phyloP scores from a whole-genome alignment of 768 basidiomycete genomes.

The Leccinum boreale region DNA sequence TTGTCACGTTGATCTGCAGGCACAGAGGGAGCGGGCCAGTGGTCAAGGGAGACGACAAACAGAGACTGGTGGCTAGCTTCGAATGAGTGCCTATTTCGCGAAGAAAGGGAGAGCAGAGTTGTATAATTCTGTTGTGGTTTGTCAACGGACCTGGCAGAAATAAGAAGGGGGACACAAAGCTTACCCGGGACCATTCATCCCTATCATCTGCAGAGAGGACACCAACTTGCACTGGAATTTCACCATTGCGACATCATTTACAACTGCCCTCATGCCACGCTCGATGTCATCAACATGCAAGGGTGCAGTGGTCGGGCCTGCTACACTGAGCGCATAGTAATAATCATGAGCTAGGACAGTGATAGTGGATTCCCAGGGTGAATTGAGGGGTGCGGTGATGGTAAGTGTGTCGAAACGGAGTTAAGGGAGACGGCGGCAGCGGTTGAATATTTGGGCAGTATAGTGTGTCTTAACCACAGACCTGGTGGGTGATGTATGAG shows the following conservation, averaged over 20 bases:
- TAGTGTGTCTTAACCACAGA: slow-evolving; percentile 61
- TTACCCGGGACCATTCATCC: slow-evolving; percentile 58
- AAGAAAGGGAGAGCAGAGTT: slow-evolving; percentile 61
- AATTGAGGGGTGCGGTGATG: slow-evolving; percentile 40
- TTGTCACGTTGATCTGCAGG: slow-evolving; percentile 19
- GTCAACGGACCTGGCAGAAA: neutral
- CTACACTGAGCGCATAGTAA: slow-evolving; percentile 73
- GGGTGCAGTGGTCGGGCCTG: slow-evolving; percentile 31
- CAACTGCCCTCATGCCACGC: slow-evolving; percentile 40
- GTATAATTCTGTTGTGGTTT: slow-evolving; percentile 51
- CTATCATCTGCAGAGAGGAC: slow-evolving; percentile 48
- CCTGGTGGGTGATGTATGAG: slow-evolving; percentile 31
- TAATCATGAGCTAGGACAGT: slow-evolving; percentile 73
- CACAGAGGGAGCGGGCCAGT: slow-evolving; percentile 44
- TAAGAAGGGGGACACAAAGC: slow-evolving; percentile 12
- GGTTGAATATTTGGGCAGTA: slow-evolving; percentile 69
- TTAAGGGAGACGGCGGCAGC: slow-evolving; percentile 65
- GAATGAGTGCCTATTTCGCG: too few relatives aligned
- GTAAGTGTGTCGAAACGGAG: slow-evolving; percentile 59
- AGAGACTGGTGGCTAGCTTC: slow-evolving; percentile 75
- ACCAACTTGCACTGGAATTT: slow-evolving; percentile 60
- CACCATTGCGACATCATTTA: slow-evolving; percentile 61
- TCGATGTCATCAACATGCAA: slow-evolving; percentile 44
- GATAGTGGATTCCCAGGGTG: slow-evolving; percentile 46
- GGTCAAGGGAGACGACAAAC: slow-evolving; percentile 80